Evolutionary conservation across 352 stramenopile genomes (phyloP).

Genomic region (Phytophthora lateralis): DNA sequence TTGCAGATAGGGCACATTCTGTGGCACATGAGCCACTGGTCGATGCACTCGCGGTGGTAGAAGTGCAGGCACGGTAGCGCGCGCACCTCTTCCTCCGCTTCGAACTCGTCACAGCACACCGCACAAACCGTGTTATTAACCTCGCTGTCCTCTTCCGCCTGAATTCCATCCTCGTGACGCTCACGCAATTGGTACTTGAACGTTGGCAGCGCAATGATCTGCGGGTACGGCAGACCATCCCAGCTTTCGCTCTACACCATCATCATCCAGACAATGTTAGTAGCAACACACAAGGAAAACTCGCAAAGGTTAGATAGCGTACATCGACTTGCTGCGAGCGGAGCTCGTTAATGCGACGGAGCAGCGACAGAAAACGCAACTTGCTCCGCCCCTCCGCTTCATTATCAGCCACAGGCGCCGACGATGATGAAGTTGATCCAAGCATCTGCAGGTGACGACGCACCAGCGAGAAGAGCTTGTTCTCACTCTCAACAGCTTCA

Average conservation of each 20-base stretch:
- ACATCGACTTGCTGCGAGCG: constrained; percentile 81
- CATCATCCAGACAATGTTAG: constrained; percentile 4
- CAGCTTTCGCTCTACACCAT: constrained; percentile 57
- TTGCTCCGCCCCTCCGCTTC: constrained; percentile 52
- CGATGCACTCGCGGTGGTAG: constrained; percentile 91
- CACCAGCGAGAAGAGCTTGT: constrained; percentile 40
- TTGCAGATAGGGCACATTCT: constrained; percentile 89
- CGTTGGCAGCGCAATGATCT: constrained; percentile 80
- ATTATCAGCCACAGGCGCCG: constrained; percentile 7
- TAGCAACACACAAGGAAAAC: constrained; percentile 1
- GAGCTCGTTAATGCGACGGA: constrained; percentile 84
- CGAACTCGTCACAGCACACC: constrained; percentile 87
- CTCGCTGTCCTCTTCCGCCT: constrained; percentile 37
- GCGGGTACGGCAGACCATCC: constrained; percentile 81
- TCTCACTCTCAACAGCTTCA: constrained; percentile 30
- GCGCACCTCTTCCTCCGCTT: constrained; percentile 76
- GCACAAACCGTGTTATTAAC: constrained; percentile 80
- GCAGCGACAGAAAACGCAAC: constrained; percentile 74
- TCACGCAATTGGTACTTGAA: constrained; percentile 74
- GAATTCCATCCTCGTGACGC: constrained; percentile 25
- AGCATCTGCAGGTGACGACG: constrained; percentile 42
- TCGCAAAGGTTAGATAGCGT: constrained; percentile 13
- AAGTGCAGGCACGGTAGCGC: constrained; percentile 87
- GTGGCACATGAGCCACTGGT: constrained; percentile 89
- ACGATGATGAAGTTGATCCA: constrained; percentile 15